Evolutionary conservation across 331 rosid species (phyloP).

Genomic region (Quercus tomentella): DNA sequence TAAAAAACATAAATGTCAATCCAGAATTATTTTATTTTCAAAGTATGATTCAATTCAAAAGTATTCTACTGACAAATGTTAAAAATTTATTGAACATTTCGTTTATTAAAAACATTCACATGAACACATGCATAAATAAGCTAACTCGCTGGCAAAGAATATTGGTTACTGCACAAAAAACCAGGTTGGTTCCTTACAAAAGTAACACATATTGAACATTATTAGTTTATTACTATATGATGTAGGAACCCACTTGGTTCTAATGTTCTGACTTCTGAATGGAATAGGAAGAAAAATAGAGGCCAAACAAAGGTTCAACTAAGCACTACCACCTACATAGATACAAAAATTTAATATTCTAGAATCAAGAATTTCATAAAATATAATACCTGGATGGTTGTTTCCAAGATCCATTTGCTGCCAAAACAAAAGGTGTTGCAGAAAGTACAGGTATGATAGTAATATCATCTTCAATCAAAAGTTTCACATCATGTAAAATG

Average conservation of each 20-base stretch:
- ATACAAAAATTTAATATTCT: not conserved
- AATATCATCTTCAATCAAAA: constrained; percentile 67
- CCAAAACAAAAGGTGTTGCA: constrained; percentile 66
- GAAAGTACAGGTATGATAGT: constrained; percentile 63
- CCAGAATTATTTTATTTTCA: not conserved
- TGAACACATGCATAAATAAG: not conserved
- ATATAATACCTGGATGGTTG: constrained; percentile 74
- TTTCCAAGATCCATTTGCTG: constrained; percentile 94
- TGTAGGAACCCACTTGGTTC: not conserved
- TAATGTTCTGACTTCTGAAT: not conserved
- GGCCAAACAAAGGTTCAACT: not conserved
- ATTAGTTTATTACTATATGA: not conserved
- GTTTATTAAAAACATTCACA: not conserved
- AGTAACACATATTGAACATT: not conserved
- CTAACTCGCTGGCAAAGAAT: not conserved
- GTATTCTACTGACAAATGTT: not conserved
- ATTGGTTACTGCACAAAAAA: not conserved
- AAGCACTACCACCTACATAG: not conserved
- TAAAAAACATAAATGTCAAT: not conserved
- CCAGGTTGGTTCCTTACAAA: not conserved
- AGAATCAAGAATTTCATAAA: not conserved
- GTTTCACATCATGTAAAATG: constrained; percentile 70
- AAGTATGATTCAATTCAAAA: not conserved
- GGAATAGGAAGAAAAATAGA: not conserved
- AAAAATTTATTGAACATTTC: not conserved